Percentiles rank a stretch among this genome's conserved stretches.
Evolutionary conservation across 768 basidiomycete species (phyloP).

Genomic region (Tubosaeta sp.): DNA sequence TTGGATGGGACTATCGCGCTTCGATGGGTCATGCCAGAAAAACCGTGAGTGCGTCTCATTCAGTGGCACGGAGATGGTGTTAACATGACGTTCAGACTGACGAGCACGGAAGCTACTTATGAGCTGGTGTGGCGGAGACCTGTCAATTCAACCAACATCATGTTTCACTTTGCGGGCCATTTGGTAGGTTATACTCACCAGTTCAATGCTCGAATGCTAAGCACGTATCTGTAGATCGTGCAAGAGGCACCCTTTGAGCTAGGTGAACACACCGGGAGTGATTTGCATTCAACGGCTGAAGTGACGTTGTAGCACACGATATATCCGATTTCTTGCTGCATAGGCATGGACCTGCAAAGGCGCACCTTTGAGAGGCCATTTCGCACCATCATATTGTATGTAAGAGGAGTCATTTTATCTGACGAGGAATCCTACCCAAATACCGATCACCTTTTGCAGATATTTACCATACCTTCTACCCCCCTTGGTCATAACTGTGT

Average conservation of each 20-base stretch:
- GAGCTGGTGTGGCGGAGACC: conserved; percentile 30
- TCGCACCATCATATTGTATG: not conserved
- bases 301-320: conserved; percentile 16
- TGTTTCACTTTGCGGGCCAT: conserved; percentile 27
- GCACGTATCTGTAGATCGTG: conserved; percentile 14
- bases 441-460: conserved; percentile 13
- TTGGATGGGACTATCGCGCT: conserved; percentile 25
- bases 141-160: conserved; percentile 25
- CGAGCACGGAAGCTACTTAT: conserved; percentile 6
- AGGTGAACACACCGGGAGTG: conserved; percentile 8
- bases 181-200: conserved; percentile 19
- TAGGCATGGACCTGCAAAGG: conserved; percentile 6
- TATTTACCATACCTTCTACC: conserved; percentile 3
- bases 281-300: not conserved
- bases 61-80: not conserved
- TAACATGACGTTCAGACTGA: conserved; percentile 9
- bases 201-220: not conserved
- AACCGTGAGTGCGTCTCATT: conserved; percentile 9
- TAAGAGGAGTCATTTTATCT: conserved; percentile 13
- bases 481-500: conserved; percentile 49
- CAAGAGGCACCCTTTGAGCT: conserved; percentile 29
- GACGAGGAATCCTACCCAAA: conserved; percentile 29
- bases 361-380: conserved; percentile 1
- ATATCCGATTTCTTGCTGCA: conserved; percentile 23
- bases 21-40: conserved; percentile 27